Evolutionary conservation across 2,329 filamentous ascomycete species (phyloP).

Genomic region (Calonectria montana): DNA sequence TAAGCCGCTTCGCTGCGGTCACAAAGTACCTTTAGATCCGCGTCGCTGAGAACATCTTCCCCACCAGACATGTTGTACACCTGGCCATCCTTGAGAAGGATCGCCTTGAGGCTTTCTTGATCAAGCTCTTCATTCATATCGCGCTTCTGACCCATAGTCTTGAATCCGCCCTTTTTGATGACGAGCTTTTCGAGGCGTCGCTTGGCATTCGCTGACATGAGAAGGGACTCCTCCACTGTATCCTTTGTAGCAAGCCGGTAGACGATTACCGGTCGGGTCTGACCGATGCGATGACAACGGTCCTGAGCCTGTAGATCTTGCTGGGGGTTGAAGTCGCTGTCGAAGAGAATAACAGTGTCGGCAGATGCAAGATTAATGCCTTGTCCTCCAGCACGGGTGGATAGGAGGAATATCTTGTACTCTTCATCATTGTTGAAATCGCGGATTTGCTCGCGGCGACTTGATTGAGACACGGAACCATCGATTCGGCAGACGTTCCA

Average conservation of each 20-base stretch:
- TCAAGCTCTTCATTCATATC: constrained; percentile 65
- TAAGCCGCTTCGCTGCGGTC: constrained; percentile 77
- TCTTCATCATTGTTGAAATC: constrained; percentile 75
- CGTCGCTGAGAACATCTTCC: constrained; percentile 76
- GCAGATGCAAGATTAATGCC: constrained; percentile 94
- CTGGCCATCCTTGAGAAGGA: constrained; percentile 79
- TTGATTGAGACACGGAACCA: constrained; percentile 81
- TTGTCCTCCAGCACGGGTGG: constrained; percentile 91
- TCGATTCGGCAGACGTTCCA: constrained; percentile 94
- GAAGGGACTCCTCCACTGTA: constrained; percentile 89
- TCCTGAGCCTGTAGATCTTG: constrained; percentile 98
- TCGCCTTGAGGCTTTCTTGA: constrained; percentile 69
- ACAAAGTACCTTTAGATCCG: constrained; percentile 81
- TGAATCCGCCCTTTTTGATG: constrained; percentile 92
- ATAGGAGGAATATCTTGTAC: constrained; percentile 85
- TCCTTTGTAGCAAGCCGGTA: constrained; percentile 94
- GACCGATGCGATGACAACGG: constrained; percentile 92
- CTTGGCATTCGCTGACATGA: constrained; percentile 91
- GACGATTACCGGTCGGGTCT: constrained; percentile 90
- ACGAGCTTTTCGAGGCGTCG: constrained; percentile 92
- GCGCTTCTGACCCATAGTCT: constrained; percentile 73
- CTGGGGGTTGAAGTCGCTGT: constrained; percentile 93
- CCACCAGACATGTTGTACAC: constrained; percentile 70
- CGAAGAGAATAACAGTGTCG: constrained; percentile 93
- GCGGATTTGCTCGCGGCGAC: constrained; percentile 77